A percentile compares a stretch with the other conserved stretches of the same genome.
These are phyloP conservation scores for Hypoxylon trugodes DNA, from an alignment of 495 filamentous ascomycete species.

Conservation along the genomic window DNA sequence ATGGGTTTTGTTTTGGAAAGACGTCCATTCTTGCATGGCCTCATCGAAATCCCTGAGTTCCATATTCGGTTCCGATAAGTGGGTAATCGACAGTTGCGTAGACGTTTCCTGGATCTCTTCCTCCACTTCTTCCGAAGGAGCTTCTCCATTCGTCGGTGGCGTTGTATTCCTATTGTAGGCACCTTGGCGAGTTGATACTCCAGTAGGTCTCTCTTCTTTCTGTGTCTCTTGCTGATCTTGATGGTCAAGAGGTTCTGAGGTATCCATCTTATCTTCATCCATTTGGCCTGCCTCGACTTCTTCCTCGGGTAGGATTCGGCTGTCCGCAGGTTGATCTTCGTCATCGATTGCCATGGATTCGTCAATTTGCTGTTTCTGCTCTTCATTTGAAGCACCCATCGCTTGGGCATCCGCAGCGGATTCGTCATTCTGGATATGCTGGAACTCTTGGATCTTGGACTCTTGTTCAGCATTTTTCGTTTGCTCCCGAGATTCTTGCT, in stretches of 20 bases:
- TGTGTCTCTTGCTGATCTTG: slow-evolving; percentile 52
- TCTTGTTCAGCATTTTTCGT: slow-evolving; percentile 56
- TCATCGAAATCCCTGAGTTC: slow-evolving; percentile 59
- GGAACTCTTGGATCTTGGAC: slow-evolving; percentile 77
- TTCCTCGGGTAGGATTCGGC: slow-evolving; percentile 53
- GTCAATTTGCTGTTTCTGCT: slow-evolving; percentile 83
- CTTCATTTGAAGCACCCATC: slow-evolving; percentile 84
- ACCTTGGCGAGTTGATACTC: slow-evolving; percentile 60
- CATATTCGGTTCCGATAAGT: slow-evolving; percentile 61
- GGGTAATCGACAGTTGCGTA: slow-evolving; percentile 74
- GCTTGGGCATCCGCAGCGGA: slow-evolving; percentile 86
- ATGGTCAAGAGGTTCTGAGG: slow-evolving; percentile 43
- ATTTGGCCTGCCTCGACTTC: slow-evolving; percentile 58
- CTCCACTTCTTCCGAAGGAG: slow-evolving; percentile 49
- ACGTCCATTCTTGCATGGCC: slow-evolving; percentile 82
- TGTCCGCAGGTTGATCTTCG: slow-evolving; percentile 59
- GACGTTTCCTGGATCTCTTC: slow-evolving; percentile 77
- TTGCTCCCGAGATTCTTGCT: slow-evolving; percentile 66
- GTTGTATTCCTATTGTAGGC: slow-evolving; percentile 47
- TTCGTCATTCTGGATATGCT: slow-evolving; percentile 87
- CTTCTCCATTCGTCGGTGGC: slow-evolving; percentile 25
- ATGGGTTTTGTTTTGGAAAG: slow-evolving; percentile 84
- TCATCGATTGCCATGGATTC: slow-evolving; percentile 84
- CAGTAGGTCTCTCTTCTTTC: slow-evolving; percentile 51
- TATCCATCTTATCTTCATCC: slow-evolving; percentile 56